Evolutionary conservation across 257 asterid species (phyloP), one percentile per base, ranked within the genome.

Genomic region (Ehretia macrophylla): DNA sequence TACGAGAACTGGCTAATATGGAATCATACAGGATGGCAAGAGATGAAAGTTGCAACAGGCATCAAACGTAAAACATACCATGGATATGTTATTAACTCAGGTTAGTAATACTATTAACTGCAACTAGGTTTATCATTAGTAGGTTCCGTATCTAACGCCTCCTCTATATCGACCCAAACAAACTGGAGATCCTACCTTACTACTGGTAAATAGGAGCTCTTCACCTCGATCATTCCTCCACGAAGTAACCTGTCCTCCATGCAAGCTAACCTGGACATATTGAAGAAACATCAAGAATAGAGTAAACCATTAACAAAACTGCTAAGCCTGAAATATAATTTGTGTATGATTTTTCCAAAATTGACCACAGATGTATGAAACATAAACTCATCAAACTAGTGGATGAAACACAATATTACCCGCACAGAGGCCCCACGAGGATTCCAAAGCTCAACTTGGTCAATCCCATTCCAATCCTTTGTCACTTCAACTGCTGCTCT

Each of bases 171-270:
- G 45, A 47, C 59, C 10, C 35, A 27, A 27, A 19, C 18, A 19
- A 11, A 32, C 0, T 5, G 14, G 11, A 58, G 50, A 42, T 60
- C 70, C 37, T 74, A 92, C 99, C 97, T 88, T 92, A 69, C 90
- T 84, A 70, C 89, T 88, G 63, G 94, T 86, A 77, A 92, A 92
- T 42, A 88, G 66, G 66, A 86, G 94, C 65, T 92, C 99, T 77
- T 92, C 97, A 38, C 99, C 99, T 51, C 85, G 81, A 51, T 75
- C 88, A 61, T 83, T 86, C 76, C 95, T 78, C 99, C 99, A 92
- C 0, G 99, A 92, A 67, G 85, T 73, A 60, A 92, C 90, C 70
- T 86, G 95, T 64, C 94, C 99, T 55, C 99, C 99, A 11, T 81
- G 81, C 81, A 92, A 66, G 77, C 96, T 88, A 35, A 92, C 89